Evolutionary conservation across 1,284 basidiomycete genomes (phyloP), one percentile per base, ranked within the genome.

Genomic region (Vanrija pseudolonga): DNA sequence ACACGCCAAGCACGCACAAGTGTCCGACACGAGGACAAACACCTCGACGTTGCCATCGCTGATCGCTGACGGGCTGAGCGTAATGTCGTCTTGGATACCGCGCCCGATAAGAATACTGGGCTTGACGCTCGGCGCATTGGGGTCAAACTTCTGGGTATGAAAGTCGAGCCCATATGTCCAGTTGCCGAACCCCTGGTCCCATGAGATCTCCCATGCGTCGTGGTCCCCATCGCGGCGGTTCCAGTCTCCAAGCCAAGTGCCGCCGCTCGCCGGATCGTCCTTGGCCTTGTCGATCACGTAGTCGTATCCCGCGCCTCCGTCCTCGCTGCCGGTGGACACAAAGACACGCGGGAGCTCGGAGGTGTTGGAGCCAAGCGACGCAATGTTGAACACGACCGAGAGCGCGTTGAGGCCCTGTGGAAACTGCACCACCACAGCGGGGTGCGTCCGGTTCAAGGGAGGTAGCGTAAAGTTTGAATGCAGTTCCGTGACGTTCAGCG

Each of bases 111-210:
- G 24, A 28, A 57, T n/a, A 9, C 23, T 28, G 3, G 56, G 56
- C 4, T 14, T 15, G 18, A 53, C 43, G 32, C 32, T 32, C 32
- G 32, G 32, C 12, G 32, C 5, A 12, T 32, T 15, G 32, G 9
- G 9, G 32, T 32, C 32, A 32, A 32, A 32, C 32, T 32, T 32
- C 32, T 32, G 32, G 4, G 32, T 32, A 12, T n/a, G 15, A 3
- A n/a, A n/a, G 40, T 49, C 38, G 36, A 49, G 40, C 9, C 52
- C 58, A 15, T 60, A 81, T 0, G 78, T 82, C 80, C 83, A 86
- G 52, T 73, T 80, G 0, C 83, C 87, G 42, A 79, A 76, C 0
- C 88, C 88, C 53, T 80, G 68, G 17, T 76, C 63, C 63, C 64
- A 68, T 17, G 83, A 51, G 0, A 66, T 49, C 19, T 85, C 78